Evolutionary conservation across 352 stramenopile species (phyloP).

Genomic region (Globisporangium heterothallicum): DNA sequence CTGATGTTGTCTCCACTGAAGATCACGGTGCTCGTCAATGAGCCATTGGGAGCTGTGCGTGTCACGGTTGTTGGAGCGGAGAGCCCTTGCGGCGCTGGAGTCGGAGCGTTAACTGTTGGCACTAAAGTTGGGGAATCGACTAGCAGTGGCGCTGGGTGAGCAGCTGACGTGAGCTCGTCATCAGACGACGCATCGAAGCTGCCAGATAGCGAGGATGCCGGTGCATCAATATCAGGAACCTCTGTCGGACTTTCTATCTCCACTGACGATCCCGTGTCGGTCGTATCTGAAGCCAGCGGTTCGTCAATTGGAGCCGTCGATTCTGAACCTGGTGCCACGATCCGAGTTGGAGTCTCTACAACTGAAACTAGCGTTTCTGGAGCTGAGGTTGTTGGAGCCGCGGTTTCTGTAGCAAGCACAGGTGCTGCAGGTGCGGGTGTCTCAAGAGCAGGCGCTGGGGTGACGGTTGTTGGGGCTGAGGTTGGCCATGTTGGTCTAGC

Average conservation of each 20-base stretch:
- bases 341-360: background rate
- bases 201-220: background rate
- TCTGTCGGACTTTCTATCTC: too few relatives aligned
- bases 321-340: background rate
- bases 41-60: background rate
- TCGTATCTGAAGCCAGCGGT: background rate
- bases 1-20: conserved; percentile 5
- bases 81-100: background rate
- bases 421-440: background rate
- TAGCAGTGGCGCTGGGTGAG: background rate
- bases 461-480: background rate
- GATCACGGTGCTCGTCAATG: conserved; percentile 7
- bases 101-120: too few relatives aligned
- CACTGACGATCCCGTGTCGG: background rate
- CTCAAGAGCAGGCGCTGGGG: background rate
- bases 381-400: too few relatives aligned
- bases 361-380: background rate
- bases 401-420: background rate
- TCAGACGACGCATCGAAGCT: background rate
- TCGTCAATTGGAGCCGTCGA: background rate
- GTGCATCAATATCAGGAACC: too few relatives aligned
- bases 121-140: too few relatives aligned
- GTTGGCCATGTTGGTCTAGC: background rate
- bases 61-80: background rate
- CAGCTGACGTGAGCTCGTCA: background rate